A percentile compares a stretch with the other conserved stretches of the same genome.
Conservation (phyloP, 192 early-diverging fungal species). For the Powellomyces hirtus region DNA sequence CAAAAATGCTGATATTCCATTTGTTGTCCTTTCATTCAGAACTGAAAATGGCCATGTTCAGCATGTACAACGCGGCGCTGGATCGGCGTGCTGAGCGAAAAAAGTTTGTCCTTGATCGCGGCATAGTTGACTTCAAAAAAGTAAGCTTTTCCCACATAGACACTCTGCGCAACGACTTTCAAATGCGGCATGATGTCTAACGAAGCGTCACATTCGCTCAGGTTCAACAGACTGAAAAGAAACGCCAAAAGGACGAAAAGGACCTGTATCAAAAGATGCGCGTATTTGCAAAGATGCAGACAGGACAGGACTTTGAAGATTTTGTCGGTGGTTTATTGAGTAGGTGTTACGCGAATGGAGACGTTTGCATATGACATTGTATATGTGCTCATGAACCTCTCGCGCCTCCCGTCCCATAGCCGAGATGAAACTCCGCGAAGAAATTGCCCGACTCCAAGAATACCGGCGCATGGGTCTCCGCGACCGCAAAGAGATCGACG, state of each 20-base stretch:
- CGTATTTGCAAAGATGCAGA: slow-evolving; percentile 86
- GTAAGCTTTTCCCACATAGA: slow-evolving; percentile 26
- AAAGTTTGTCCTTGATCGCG: slow-evolving; percentile 86
- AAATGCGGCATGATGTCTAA: not conserved
- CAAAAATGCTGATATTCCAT: not conserved
- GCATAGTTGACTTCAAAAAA: slow-evolving; percentile 83
- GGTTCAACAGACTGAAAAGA: slow-evolving; percentile 72
- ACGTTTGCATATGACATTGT: too few relatives aligned
- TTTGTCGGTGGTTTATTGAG: slow-evolving; percentile 71
- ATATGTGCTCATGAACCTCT: not conserved
- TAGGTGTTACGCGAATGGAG: too few relatives aligned
- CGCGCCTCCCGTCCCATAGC: slow-evolving; percentile 45
- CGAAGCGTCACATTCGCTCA: not conserved
- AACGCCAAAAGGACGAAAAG: slow-evolving; percentile 82
- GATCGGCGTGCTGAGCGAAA: slow-evolving; percentile 80
- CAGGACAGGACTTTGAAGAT: slow-evolving; percentile 73
- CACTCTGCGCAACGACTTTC: not conserved
- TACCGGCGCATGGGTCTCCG: slow-evolving; percentile 88
- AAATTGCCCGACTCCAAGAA: slow-evolving; percentile 85
- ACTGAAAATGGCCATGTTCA: slow-evolving; percentile 83
- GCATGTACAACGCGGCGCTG: slow-evolving; percentile 89
- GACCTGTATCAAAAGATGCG: slow-evolving; percentile 76
- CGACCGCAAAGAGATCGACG: slow-evolving; percentile 66
- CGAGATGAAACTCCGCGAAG: slow-evolving; percentile 73
- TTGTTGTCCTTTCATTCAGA: slow-evolving; percentile 40